These are phyloP conservation scores for Toxoplasma gondii DNA, from an alignment of 169 alveolate genomes.

Conservation along the genomic window DNA sequence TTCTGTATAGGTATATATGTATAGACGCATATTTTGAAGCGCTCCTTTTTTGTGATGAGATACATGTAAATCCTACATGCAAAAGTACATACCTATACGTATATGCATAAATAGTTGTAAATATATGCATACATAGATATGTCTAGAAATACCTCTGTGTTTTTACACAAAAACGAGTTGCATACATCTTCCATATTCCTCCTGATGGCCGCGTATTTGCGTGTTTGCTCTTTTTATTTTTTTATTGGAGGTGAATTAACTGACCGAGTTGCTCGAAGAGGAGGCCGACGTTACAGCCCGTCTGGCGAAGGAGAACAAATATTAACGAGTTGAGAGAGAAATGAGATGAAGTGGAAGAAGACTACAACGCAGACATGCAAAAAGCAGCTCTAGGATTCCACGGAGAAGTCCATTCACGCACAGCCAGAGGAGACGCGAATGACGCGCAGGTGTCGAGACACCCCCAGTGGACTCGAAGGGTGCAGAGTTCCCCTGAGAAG, in stretches of 20 bases:
- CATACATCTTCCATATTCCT: not conserved
- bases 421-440: too few relatives aligned
- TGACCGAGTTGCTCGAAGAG: conserved; percentile 75
- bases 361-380: not conserved
- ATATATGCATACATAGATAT: not conserved
- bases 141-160: not conserved
- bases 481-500: too few relatives aligned
- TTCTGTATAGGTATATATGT: not conserved
- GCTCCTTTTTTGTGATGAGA: not conserved
- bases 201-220: not conserved
- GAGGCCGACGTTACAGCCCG: conserved; percentile 75
- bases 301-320: conserved; percentile 55
- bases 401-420: too few relatives aligned
- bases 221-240: not conserved
- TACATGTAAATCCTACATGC: not conserved
- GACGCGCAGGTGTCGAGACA: too few relatives aligned
- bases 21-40: not conserved
- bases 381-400: too few relatives aligned
- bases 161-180: not conserved
- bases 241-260: not conserved
- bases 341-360: too few relatives aligned
- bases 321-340: too few relatives aligned
- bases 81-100: not conserved
- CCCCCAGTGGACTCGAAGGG: too few relatives aligned
- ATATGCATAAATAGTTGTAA: not conserved